phyloP scores from a whole-genome alignment of 768 basidiomycete genomes.

The Russula sp. region DNA sequence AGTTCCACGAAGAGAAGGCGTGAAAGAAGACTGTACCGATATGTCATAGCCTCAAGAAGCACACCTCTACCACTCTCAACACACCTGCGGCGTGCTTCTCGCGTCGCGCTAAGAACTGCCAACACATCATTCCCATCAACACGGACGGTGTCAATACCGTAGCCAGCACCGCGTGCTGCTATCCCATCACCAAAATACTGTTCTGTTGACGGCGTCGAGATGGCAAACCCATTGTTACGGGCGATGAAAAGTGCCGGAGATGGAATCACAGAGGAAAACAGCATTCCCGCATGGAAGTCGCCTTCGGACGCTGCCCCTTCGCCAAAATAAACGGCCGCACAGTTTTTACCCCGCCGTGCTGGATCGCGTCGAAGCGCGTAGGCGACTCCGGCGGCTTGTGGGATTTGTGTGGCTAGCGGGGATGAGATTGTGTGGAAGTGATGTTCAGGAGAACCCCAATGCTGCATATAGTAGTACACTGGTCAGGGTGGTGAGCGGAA shows the following conservation, averaged over 20 bases:
- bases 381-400: constrained; percentile 90
- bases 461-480: constrained; percentile 42
- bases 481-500: constrained; percentile 8
- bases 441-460: constrained; percentile 78
- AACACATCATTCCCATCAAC: constrained; percentile 94
- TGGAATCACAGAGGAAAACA: constrained; percentile 73
- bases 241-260: constrained; percentile 72
- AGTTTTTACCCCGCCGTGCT: constrained; percentile 59
- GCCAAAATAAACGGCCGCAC: constrained; percentile 88
- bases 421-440: constrained; percentile 96
- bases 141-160: constrained; percentile 86
- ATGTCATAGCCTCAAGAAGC: constrained; percentile 87
- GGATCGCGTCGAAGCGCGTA: constrained; percentile 84
- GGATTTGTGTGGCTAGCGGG: constrained; percentile 90
- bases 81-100: constrained; percentile 67
- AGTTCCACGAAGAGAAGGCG: background rate
- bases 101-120: constrained; percentile 72
- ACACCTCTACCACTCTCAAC: constrained; percentile 79
- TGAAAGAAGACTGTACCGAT: constrained; percentile 50
- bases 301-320: constrained; percentile 95
- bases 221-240: constrained; percentile 90
- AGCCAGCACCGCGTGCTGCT: constrained; percentile 85
- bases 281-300: constrained; percentile 91
- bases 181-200: constrained; percentile 94
- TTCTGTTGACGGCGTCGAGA: constrained; percentile 86